A percentile compares a stretch with the other conserved stretches of the same genome.
Conservation (phyloP, 805 yeast species). For the Wickerhamiella sorbophila region DNA sequence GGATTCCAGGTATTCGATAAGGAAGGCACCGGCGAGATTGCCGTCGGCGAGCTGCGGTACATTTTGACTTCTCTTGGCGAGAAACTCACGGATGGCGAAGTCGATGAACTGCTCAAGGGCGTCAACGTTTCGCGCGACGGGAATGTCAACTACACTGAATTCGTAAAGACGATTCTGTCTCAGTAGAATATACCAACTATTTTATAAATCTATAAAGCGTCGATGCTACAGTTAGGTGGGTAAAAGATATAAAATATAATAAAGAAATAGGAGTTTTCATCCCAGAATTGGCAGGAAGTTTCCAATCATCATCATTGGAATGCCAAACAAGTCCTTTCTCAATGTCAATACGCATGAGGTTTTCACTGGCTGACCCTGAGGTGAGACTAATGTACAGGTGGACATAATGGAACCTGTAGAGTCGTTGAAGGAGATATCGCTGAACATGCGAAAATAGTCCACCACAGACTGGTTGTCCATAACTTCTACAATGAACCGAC, state of each 20-base stretch:
- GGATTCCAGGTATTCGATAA: constrained; percentile 97
- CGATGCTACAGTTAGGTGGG: no score
- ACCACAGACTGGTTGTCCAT: constrained; percentile 79
- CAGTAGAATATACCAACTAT: constrained; percentile 35
- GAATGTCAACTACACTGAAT: constrained; percentile 81
- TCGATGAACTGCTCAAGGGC: constrained; percentile 90
- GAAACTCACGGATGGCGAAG: constrained; percentile 77
- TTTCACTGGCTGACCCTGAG: constrained; percentile 31
- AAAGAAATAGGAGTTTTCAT: not conserved
- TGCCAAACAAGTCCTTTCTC: constrained; percentile 87
- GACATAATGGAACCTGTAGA: constrained; percentile 81
- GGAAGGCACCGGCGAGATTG: constrained; percentile 87
- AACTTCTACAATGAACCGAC: constrained; percentile 38
- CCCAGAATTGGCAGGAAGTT: constrained; percentile 66
- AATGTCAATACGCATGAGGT: constrained; percentile 87
- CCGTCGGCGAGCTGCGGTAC: constrained; percentile 92
- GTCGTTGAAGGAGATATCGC: constrained; percentile 80
- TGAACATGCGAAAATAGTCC: constrained; percentile 75
- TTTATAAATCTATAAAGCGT: not conserved
- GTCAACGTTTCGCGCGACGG: constrained; percentile 89
- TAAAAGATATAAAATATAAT: not conserved
- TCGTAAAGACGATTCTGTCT: constrained; percentile 83
- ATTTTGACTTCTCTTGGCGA: constrained; percentile 94
- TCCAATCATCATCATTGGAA: constrained; percentile 94
- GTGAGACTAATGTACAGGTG: constrained; percentile 57